Evolutionary conservation across 495 filamentous ascomycete genomes (phyloP), one percentile per base, ranked within the genome.

Genomic region (Penicillium canariense): DNA sequence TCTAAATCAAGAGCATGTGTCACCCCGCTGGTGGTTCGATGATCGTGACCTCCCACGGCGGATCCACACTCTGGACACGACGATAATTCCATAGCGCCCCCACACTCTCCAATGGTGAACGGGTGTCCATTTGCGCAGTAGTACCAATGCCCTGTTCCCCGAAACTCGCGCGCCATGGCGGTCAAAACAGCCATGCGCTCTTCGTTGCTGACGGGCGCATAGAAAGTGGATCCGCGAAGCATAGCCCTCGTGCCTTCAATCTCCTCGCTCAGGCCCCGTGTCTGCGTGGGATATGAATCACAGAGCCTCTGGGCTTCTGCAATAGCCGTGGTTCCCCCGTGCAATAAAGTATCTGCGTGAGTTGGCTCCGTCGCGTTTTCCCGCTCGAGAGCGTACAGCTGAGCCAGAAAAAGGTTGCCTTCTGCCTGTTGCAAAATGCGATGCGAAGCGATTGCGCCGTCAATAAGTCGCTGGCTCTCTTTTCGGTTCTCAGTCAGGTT

Each of bases 41-140:
- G 84, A 51, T 83, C 1, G 28, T 65, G 40, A 0, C 87, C 87
- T 39, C 86, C 88, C 42, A 91, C 78, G 2, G 70, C 51, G 3
- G 73, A 75, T 10, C 75, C 78, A 59, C 87, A 91, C 53, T 90
- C 78, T 4, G 88, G 87, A 54, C 87, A 92, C 23, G 59, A 55
- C 2, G 85, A 74, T 46, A 56, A 48, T 66, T 90, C 52, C 78
- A 87, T 85, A 0, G 87, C 81, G 74, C 81, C 82, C 9, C 87
- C 89, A 65, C 88, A 92, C 55, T 90, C 81, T 0, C 87, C 87
- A 31, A 89, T 71, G 0, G 86, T 86, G 59, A 91, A 91, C 26
- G 86, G 83, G 68, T 90, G 83, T 0, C 81, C 79, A 67, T 89
- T 89, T 35, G 48, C 66, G 54, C 86, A 89, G 14, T 75, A 75